Percentiles rank a stretch among this genome's conserved stretches.
Evolutionary conservation across 2,329 filamentous ascomycete genomes (phyloP).

Genomic region (Claviceps sp.): DNA sequence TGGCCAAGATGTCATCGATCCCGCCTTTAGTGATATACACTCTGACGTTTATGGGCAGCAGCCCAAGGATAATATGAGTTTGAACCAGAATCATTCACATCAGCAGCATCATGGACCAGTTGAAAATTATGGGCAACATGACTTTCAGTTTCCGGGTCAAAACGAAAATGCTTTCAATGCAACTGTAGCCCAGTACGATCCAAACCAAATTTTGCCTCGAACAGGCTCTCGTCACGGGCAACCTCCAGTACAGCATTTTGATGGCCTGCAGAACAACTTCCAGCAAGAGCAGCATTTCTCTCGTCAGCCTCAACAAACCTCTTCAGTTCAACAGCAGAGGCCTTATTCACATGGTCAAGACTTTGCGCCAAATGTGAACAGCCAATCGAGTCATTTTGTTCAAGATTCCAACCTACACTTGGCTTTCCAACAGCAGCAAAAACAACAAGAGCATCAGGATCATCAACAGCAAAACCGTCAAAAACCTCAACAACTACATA

Average conservation of each 20-base stretch:
- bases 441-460: slow-evolving; percentile 9
- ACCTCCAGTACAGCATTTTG: slow-evolving; percentile 21
- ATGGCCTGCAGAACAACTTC: slow-evolving; percentile 14
- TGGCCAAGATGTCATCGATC: slow-evolving; percentile 23
- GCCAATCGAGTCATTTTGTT: slow-evolving; percentile 2
- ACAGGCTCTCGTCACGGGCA: slow-evolving; percentile 19
- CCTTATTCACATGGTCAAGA: slow-evolving; percentile 3
- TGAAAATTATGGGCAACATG: slow-evolving; percentile 20
- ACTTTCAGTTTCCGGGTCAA: slow-evolving; percentile 21
- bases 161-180: slow-evolving; percentile 20
- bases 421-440: slow-evolving; percentile 10
- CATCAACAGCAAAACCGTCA: not conserved
- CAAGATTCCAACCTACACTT: slow-evolving; percentile 4
- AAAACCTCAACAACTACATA: slow-evolving; percentile 7
- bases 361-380: slow-evolving; percentile 5
- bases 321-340: slow-evolving; percentile 5
- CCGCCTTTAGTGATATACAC: slow-evolving; percentile 23
- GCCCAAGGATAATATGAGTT: slow-evolving; percentile 13
- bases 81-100: slow-evolving; percentile 19
- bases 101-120: slow-evolving; percentile 10
- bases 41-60: slow-evolving; percentile 25
- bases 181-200: slow-evolving; percentile 18
- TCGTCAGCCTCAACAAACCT: slow-evolving; percentile 17
- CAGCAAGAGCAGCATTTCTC: slow-evolving; percentile 14
- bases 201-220: slow-evolving; percentile 21